Evolutionary conservation across 768 basidiomycete genomes (phyloP), one percentile per base, ranked within the genome.

Genomic region (Suillus tomentosus): DNA sequence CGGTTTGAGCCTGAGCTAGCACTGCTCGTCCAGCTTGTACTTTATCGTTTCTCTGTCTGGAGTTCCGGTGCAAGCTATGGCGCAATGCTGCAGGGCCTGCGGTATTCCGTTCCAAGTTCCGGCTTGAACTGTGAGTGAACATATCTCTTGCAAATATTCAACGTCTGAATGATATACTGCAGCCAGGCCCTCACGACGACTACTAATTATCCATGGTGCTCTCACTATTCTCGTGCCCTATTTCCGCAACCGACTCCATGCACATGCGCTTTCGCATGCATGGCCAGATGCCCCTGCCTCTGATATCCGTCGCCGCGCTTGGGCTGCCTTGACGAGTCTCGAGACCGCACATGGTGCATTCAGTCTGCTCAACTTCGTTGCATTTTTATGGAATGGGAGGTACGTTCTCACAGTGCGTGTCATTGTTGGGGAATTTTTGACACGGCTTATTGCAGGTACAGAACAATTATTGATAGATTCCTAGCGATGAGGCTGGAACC

Each of bases 251-350:
- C 90, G 92, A 57, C 69, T 96, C 56, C 86, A 92, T 43, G 72
- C 82, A 3, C 82, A 91, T 73, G 94, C 94, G 1, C 80, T 97
- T 24, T 93, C 93, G 2, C 80, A 81, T 66, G 88, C 95, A 50
- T 97, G 95, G 95, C 94, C 95, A 1, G 95, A 97, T 73, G 85
- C 91, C 3, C 95, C 95, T 3, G 86, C 89, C 36, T 88, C 86
- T 51, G 92, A 95, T 76, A 79, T 79, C 66, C 82, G 91, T 47
- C 85, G 90, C 40, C 87, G 84, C 72, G 81, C 85, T 53, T 96
- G 94, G 95, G 85, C 84, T 61, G 58, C 81, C 0, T 78, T 96
- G 14, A 84, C 84, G 17, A 81, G 82, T 48, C 66, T 89, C 1
- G 94, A 96, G 79, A 87, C 90, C 6, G 70, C 81, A 0, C 86